A percentile compares a stretch with the other conserved stretches of the same genome.
Conservation (phyloP, 1,139 yeast species). For the Candida anutae region DNA sequence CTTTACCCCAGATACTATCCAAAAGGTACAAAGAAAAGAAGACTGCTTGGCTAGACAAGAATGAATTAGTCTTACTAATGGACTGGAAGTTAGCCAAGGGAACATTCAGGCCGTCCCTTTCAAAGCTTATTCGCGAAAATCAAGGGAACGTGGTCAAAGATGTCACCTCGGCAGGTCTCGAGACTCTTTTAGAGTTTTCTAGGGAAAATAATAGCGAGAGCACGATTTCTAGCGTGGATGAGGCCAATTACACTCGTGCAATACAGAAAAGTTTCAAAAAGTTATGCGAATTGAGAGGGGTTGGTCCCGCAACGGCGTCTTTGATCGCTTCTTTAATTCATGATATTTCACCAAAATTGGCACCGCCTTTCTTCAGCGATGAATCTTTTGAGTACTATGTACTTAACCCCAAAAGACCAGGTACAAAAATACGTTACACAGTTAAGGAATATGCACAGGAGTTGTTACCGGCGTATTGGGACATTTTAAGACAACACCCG, state of each 20-base stretch:
- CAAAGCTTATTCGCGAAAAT: slow-evolving; percentile 34
- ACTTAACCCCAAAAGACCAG: slow-evolving; percentile 21
- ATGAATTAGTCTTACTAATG: slow-evolving; percentile 33
- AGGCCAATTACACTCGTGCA: neutral
- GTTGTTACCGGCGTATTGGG: slow-evolving; percentile 18
- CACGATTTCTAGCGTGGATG: neutral
- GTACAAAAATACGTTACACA: slow-evolving; percentile 31
- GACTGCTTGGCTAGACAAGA: slow-evolving; percentile 22
- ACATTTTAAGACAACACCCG: slow-evolving; percentile 7
- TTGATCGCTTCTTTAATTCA: slow-evolving; percentile 28
- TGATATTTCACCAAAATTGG: slow-evolving; percentile 12
- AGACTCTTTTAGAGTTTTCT: slow-evolving; percentile 13
- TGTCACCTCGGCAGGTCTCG: slow-evolving; percentile 23
- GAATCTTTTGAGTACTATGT: slow-evolving; percentile 35
- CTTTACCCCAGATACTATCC: slow-evolving; percentile 19
- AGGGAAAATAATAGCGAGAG: neutral
- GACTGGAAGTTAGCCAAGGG: slow-evolving; percentile 48
- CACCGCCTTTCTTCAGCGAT: slow-evolving; percentile 46
- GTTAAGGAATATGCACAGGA: slow-evolving; percentile 35
- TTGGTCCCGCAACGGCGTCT: slow-evolving; percentile 47
- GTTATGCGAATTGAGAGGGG: slow-evolving; percentile 33
- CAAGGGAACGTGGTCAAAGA: slow-evolving; percentile 18
- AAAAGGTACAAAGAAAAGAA: slow-evolving; percentile 11
- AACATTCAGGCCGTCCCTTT: slow-evolving; percentile 37
- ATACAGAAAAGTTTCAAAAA: slow-evolving; percentile 20